Evolutionary conservation across 2,329 filamentous ascomycete species (phyloP).

Genomic region (Diplodia corticola): DNA sequence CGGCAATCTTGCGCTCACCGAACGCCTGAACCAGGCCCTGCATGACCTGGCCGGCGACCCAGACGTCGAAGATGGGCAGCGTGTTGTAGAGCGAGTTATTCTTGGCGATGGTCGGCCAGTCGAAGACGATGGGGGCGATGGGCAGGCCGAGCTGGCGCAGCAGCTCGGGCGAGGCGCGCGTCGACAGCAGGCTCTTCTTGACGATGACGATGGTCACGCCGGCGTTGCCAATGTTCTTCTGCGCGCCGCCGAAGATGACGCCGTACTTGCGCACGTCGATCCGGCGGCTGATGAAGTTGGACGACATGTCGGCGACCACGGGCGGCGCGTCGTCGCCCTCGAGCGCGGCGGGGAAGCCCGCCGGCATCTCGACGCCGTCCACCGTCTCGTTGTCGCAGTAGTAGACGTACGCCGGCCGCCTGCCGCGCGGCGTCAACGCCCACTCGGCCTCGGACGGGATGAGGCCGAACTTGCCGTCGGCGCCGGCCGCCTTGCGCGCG

Average conservation of each 20-base stretch:
- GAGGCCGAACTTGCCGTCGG: conserved; percentile 79
- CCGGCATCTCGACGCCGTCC: conserved; percentile 86
- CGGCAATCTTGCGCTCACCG: conserved; percentile 66
- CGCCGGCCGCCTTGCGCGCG: conserved; percentile 60
- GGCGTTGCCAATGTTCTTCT: conserved; percentile 88
- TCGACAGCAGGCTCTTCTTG: conserved; percentile 71
- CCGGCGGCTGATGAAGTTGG: conserved; percentile 82
- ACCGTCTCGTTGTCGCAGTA: conserved; percentile 94
- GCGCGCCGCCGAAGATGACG: conserved; percentile 84
- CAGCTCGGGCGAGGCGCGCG: conserved; percentile 62
- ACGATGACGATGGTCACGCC: conserved; percentile 86
- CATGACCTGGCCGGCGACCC: conserved; percentile 85
- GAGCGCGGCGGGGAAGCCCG: conserved; percentile 64
- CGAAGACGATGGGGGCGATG: conserved; percentile 74
- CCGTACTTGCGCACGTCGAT: conserved; percentile 79
- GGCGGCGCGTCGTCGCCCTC: conserved; percentile 65
- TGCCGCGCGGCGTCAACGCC: conserved; percentile 65
- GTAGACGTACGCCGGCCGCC: conserved; percentile 73
- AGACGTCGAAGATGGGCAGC: conserved; percentile 91
- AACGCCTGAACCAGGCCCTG: conserved; percentile 68
- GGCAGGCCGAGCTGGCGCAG: conserved; percentile 75
- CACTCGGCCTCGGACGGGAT: conserved; percentile 78
- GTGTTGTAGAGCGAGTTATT: conserved; percentile 98
- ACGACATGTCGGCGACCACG: conserved; percentile 90
- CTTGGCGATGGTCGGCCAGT: conserved; percentile 83